phyloP scores from a whole-genome alignment of 805 yeast genomes.

The Starmera amethionina region DNA sequence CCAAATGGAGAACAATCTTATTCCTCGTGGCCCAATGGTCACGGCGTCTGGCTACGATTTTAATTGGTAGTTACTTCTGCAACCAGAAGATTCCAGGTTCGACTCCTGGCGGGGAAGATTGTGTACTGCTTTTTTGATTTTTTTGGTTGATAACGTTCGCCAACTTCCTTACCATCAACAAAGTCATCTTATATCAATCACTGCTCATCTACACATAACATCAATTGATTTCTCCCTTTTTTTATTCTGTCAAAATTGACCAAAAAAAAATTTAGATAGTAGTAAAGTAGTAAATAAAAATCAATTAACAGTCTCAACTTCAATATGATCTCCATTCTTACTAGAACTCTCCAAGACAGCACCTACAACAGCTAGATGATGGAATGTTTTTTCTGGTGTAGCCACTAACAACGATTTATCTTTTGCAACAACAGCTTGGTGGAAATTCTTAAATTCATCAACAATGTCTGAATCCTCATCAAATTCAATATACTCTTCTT shows the following conservation, averaged over 20 bases:
- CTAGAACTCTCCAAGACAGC: constrained; percentile 71
- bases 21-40: constrained; percentile 73
- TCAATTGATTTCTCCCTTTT: too few relatives aligned
- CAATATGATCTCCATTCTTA: constrained; percentile 39
- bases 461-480: constrained; percentile 44
- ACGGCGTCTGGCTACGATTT: constrained; percentile 66
- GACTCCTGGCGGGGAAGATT: constrained; percentile 5
- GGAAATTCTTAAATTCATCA: constrained; percentile 44
- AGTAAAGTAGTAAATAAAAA: too few relatives aligned
- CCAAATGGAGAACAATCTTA: constrained; percentile 9
- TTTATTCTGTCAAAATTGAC: too few relatives aligned
- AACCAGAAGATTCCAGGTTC: constrained; percentile 5
- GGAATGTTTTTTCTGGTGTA: constrained; percentile 77
- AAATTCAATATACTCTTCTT: constrained; percentile 16
- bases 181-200: too few relatives aligned
- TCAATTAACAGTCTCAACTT: constrained; percentile 31
- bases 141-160: too few relatives aligned
- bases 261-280: too few relatives aligned
- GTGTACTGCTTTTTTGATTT: too few relatives aligned
- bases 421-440: constrained; percentile 48
- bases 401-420: constrained; percentile 49
- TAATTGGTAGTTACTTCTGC: constrained; percentile 5
- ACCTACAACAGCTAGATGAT: constrained; percentile 83
- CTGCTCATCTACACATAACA: too few relatives aligned
- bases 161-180: too few relatives aligned